A percentile compares a stretch with the other conserved stretches of the same genome.
phyloP scores from a whole-genome alignment of 2,329 filamentous ascomycete species.

The Sporothrix brunneoviolacea region DNA sequence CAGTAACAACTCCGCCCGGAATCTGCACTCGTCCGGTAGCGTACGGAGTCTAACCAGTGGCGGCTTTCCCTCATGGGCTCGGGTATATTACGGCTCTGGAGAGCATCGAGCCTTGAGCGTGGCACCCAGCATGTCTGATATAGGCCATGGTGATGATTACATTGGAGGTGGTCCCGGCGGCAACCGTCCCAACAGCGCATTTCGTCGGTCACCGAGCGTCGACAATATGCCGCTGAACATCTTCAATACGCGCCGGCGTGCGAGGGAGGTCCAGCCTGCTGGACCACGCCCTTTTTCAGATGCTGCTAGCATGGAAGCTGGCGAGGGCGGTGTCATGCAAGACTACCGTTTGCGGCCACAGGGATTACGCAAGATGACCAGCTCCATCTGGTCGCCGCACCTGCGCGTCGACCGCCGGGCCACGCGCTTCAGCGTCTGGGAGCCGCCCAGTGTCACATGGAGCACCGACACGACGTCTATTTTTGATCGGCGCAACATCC shows the following conservation, averaged over 20 bases:
- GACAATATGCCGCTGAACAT: constrained; percentile 42
- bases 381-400: constrained; percentile 68
- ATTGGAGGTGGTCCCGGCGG: constrained; percentile 34
- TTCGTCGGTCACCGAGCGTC: constrained; percentile 44
- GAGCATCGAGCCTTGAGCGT: constrained; percentile 48
- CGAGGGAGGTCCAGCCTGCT: constrained; percentile 30
- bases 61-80: constrained; percentile 50
- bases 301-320: constrained; percentile 40
- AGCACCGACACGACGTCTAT: constrained; percentile 48
- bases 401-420: constrained; percentile 57
- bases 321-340: constrained; percentile 25
- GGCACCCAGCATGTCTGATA: constrained; percentile 37
- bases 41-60: constrained; percentile 37
- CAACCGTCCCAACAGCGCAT: constrained; percentile 40
- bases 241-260: constrained; percentile 39
- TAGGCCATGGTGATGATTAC: constrained; percentile 4
- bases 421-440: constrained; percentile 58
- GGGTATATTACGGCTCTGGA: constrained; percentile 65
- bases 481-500: constrained; percentile 62
- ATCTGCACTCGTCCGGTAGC: constrained; percentile 44
- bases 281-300: constrained; percentile 23
- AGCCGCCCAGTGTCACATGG: constrained; percentile 64
- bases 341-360: constrained; percentile 25
- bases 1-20: constrained; percentile 36
- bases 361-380: constrained; percentile 41